Conservation (phyloP, 495 filamentous ascomycete genomes). For the Annulohypoxylon bovei region DNA sequence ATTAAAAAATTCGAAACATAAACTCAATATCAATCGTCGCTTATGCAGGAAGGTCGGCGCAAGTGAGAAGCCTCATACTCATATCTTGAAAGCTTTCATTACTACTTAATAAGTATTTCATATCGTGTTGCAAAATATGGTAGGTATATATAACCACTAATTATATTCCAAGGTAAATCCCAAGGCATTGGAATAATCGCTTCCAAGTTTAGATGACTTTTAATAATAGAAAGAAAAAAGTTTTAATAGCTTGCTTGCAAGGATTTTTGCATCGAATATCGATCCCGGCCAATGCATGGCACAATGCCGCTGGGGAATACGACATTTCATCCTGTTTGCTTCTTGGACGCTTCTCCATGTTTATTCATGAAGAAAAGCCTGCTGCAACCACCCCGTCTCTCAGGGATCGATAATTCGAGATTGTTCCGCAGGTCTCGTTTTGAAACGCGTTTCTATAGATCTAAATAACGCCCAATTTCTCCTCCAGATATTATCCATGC, state of each 20-base stretch:
- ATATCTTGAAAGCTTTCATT: background rate
- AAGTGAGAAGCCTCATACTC: background rate
- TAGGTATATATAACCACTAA: background rate
- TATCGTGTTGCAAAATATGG: background rate
- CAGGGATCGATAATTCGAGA: constrained; percentile 7
- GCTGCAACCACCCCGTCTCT: constrained; percentile 18
- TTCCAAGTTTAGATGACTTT: background rate
- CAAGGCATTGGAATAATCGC: background rate
- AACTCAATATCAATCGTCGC: background rate
- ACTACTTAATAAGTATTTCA: too few relatives aligned
- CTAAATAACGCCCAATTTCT: constrained; percentile 24
- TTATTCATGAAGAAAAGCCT: constrained; percentile 28
- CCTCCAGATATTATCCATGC: background rate
- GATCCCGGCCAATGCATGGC: background rate
- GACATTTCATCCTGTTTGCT: constrained; percentile 5
- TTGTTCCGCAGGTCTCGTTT: constrained; percentile 32
- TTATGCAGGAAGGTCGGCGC: background rate
- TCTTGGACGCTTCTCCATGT: background rate
- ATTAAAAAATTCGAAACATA: background rate
- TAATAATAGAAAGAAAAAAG: too few relatives aligned
- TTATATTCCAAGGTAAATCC: background rate
- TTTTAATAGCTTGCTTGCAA: background rate
- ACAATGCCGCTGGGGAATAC: constrained; percentile 10
- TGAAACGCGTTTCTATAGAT: constrained; percentile 35
- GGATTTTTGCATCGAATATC: background rate